Base-by-base conservation (phyloP, 306 rosid genomes). In the Acmispon strigosus region DNA sequence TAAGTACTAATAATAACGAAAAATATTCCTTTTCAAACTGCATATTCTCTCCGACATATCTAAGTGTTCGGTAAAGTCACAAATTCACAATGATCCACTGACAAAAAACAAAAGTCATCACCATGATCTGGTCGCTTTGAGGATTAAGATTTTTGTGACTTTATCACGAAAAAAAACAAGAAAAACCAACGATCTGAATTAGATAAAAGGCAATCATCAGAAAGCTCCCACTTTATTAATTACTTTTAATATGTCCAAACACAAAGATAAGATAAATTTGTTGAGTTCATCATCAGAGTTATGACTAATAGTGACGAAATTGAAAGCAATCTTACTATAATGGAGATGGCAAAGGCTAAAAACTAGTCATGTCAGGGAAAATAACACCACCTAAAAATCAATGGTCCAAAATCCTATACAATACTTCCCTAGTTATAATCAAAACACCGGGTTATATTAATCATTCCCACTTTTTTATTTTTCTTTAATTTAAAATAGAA, bases 1-100 rank as follows among this genome's bases (percentile, higher is more conserved):
- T 5, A 37, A 13, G 29, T n/a, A 69, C 10, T 52, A n/a, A 29
- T 42, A 29, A 29, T 3, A 10, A 32, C 8, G 0, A 24, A 16
- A 57, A n/a, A 44, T 56, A 55, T 56, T 70, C 47, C 34, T 70
- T 70, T 16, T 55, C 11, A 34, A 54, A 63, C 12, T 63, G 69
- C 51, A 65, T 71, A 81, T 70, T 41, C 75, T 59, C 27, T 67
- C 76, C 76, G 79, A 81, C 82, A 81, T 39, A 36, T 59, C 34
- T 49, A 65, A 72, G 82, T 76, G 82, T 66, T 50, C 16, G 27
- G 59, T 59, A 72, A 81, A 81, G 75, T 60, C 62, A 62, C 29
- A 70, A 27, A 27, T 4, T 27, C 34, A 22, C 27, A 32, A 32
- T 32, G 37, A 32, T 32, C 37, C 37, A 32, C 37, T 32, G 37